Percentiles rank a stretch among this genome's conserved stretches.
These are phyloP conservation scores for Thyridium curvatum DNA, from an alignment of 2,329 filamentous ascomycete genomes.

Conservation along the genomic window DNA sequence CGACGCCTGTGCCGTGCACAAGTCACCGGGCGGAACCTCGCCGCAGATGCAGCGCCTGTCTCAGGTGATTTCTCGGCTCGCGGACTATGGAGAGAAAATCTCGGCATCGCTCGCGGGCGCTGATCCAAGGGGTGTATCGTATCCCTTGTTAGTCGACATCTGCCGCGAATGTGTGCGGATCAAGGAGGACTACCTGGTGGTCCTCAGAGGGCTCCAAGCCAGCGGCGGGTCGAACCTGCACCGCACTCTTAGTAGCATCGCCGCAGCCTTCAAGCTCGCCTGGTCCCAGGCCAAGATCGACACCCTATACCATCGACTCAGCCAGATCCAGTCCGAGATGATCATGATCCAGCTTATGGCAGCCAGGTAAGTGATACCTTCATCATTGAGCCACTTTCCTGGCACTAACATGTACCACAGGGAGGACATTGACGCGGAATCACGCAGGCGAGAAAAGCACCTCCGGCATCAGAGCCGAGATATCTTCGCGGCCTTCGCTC, in stretches of 20 bases:
- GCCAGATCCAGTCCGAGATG: neutral
- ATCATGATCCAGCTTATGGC: too few species aligned
- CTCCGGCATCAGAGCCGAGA: too few species aligned
- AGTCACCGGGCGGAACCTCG: neutral
- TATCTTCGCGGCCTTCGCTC: too few species aligned
- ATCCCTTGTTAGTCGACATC: too few species aligned
- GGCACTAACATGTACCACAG: neutral
- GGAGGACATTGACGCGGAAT: neutral
- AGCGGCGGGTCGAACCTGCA: too few species aligned
- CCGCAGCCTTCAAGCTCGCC: neutral
- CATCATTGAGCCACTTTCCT: too few species aligned
- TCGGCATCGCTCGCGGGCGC: neutral
- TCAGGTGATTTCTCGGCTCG: neutral
- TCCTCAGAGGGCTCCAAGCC: too few species aligned
- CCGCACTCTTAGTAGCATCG: too few species aligned
- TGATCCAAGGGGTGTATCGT: too few species aligned
- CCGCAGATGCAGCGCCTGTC: neutral
- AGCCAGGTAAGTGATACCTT: too few species aligned
- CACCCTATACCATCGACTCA: too few species aligned
- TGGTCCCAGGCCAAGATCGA: neutral
- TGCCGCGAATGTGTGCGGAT: neutral
- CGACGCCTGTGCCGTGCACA: neutral
- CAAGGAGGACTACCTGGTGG: neutral
- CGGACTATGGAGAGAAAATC: neutral
- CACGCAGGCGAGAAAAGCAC: neutral